These are phyloP conservation scores for Termitomyces sp. DNA, from an alignment of 768 basidiomycete genomes.

Conservation along the genomic window DNA sequence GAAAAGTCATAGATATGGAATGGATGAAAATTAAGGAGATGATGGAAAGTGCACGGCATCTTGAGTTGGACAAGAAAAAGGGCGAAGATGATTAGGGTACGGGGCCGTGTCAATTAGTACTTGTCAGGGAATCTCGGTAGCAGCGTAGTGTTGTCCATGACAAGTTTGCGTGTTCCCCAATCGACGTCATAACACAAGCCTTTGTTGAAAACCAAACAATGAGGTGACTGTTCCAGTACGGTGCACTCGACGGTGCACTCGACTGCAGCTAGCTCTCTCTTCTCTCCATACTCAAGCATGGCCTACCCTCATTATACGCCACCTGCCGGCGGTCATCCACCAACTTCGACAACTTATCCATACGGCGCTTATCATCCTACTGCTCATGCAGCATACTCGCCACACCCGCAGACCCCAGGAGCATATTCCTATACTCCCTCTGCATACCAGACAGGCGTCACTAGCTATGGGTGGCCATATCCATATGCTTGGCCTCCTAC, in stretches of 20 bases:
- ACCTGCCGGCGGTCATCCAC: constrained; percentile 17
- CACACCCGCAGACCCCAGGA: constrained; percentile 36
- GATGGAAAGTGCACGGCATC: constrained; percentile 66
- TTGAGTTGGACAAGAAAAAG: constrained; percentile 47
- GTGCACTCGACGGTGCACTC: neutral
- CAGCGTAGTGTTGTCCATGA: neutral
- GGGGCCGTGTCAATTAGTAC: neutral
- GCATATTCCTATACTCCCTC: constrained; percentile 45
- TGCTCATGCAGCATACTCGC: constrained; percentile 27
- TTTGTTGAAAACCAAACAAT: neutral
- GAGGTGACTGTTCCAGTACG: neutral
- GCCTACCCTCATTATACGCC: constrained; percentile 22
- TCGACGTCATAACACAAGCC: neutral
- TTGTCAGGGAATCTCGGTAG: neutral
- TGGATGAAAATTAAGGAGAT: constrained; percentile 67
- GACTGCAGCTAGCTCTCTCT: neutral
- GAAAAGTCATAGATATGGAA: constrained; percentile 59
- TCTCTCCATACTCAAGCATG: constrained; percentile 5
- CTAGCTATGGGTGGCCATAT: constrained; percentile 72
- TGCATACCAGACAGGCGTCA: constrained; percentile 57
- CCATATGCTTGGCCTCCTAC: constrained; percentile 46
- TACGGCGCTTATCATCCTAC: constrained; percentile 56
- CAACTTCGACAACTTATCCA: constrained; percentile 54
- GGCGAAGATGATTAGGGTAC: constrained; percentile 33
- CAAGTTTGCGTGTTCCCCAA: neutral